These are phyloP conservation scores for Blastocladiella britannica DNA, from an alignment of 192 early-diverging fungal species.

Conservation along the genomic window DNA sequence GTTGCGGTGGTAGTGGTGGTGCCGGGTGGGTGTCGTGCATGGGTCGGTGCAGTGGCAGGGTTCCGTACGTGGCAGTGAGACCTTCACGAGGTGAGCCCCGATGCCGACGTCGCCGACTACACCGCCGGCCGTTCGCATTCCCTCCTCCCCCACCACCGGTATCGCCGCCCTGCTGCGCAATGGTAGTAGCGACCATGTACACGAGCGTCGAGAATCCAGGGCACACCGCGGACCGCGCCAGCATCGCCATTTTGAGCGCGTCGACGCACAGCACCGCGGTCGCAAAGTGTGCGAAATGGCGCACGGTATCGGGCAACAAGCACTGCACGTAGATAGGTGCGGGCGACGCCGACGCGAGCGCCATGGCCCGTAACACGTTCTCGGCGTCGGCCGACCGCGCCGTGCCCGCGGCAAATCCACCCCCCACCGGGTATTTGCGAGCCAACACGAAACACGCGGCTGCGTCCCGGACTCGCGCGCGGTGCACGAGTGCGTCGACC, in stretches of 20 bases:
- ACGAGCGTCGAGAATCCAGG: neutral
- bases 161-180: neutral
- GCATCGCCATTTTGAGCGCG: neutral
- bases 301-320: neutral
- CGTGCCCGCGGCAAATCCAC: too few species aligned
- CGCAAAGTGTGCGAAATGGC: neutral
- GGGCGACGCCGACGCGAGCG: neutral
- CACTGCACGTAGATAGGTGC: neutral
- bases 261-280: neutral
- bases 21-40: too few species aligned
- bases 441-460: neutral
- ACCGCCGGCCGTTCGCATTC: too few species aligned
- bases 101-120: too few species aligned
- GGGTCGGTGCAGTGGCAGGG: too few species aligned
- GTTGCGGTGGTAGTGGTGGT: too few species aligned
- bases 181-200: neutral
- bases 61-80: too few species aligned
- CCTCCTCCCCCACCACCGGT: neutral
- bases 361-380: neutral
- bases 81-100: too few species aligned
- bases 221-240: slow-evolving; percentile 1
- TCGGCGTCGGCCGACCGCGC: neutral
- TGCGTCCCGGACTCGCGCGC: neutral
- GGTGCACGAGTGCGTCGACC: neutral
- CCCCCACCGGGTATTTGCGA: neutral